These are phyloP conservation scores for Arctium minus DNA, from an alignment of 129 eudicot genomes.

Conservation along the genomic window DNA sequence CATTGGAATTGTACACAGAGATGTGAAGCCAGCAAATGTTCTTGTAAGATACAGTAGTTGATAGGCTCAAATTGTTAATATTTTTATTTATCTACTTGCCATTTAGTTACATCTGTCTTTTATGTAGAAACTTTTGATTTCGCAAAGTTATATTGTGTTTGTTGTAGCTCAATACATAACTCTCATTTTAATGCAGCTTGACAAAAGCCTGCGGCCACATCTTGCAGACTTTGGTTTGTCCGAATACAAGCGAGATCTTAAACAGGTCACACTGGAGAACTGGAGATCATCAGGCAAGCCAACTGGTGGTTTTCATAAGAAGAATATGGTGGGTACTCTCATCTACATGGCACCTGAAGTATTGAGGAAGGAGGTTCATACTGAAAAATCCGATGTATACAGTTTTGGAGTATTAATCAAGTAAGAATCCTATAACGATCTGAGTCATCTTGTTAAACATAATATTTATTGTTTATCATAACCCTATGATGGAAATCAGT, in stretches of 20 bases:
- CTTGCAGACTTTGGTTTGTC: conserved; percentile 98
- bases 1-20: conserved; percentile 91
- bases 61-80: not conserved
- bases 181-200: conserved; percentile 57
- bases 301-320: conserved; percentile 95
- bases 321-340: conserved; percentile 98
- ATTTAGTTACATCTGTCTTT: not conserved
- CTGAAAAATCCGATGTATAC: conserved; percentile 90
- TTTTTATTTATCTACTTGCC: not conserved
- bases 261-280: conserved; percentile 52
- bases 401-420: conserved; percentile 87
- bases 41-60: conserved; percentile 53
- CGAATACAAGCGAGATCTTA: conserved; percentile 75
- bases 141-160: not conserved
- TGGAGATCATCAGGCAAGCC: conserved; percentile 98
- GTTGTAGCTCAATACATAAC: conserved; percentile 1
- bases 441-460: conserved; percentile 3
- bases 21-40: conserved; percentile 96
- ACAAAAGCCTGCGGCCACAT: conserved; percentile 58
- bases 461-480: not conserved
- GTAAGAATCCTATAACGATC: conserved; percentile 40
- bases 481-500: not conserved
- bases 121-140: not conserved
- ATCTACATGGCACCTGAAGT: conserved; percentile 99
- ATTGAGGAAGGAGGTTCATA: conserved; percentile 73